Evolutionary conservation across 2,329 filamentous ascomycete species (phyloP), one percentile per base, ranked within the genome.

Genomic region (Hypocrella siamensis): DNA sequence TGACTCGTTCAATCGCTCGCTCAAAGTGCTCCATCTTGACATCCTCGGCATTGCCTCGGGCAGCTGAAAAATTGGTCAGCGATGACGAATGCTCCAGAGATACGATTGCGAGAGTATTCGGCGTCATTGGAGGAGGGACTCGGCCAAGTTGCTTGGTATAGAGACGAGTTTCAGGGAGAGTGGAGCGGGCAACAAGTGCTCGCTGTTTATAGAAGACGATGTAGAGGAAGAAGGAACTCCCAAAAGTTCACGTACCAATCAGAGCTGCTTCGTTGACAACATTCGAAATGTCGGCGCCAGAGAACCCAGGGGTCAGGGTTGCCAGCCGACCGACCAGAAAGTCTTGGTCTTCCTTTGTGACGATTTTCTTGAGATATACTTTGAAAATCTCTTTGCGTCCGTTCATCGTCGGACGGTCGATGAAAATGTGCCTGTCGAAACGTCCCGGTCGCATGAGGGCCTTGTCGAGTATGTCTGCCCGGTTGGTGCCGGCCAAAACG

Each of bases 251-350:
- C 79, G 53, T 70, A 93, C 85, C 90, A 51, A 96, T 88, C 29
- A 98, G 64, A 34, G 90, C 90, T 42, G 90, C 90, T 63, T 98
- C 90, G 51, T 98, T 98, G 45, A 93, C 85, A 51, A 86, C 93
- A 56, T 98, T 98, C 51, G 90, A 85, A 56, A 98, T 98, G 53
- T 98, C 90, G 30, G 90, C 90, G 58, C 90, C 90, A 34, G 88
- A 88, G 57, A 98, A 98, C 19, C 90, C 90, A 33, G 90, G 90
- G 4, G 90, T 98, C 43, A 98, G 64, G 28, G 90, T 88, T 33
- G 90, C 77, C 30, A 98, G 70, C 46, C 90, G 78, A 38, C 90
- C 90, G 42, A 83, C 79, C 28, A 98, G 64, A 49, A 84, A 79
- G 26, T 93, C 84, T 39, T 86, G 63, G 49, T 98, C 81, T 54